phyloP scores from a whole-genome alignment of 1,139 yeast genomes.

The Ashbya aceris region DNA sequence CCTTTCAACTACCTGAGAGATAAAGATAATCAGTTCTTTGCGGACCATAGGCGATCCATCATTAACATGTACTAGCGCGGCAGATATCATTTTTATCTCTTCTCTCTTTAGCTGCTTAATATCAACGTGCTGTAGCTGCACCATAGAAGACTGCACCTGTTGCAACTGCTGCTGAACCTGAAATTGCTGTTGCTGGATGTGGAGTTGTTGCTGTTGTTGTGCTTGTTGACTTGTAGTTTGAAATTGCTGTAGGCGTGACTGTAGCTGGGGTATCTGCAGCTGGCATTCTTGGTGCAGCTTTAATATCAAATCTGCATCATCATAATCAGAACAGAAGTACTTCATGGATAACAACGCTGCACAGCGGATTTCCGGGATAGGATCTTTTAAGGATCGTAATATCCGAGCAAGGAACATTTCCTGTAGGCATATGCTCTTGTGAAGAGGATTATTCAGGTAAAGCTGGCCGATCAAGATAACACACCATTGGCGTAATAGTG shows the following conservation, averaged over 20 bases:
- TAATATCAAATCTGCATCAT: slow-evolving; percentile 29
- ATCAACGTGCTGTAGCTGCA: slow-evolving; percentile 25
- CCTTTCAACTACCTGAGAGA: slow-evolving; percentile 63
- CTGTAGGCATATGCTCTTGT: slow-evolving; percentile 61
- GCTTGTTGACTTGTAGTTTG: slow-evolving; percentile 18
- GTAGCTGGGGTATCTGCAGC: slow-evolving; percentile 27
- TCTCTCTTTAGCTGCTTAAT: slow-evolving; percentile 32
- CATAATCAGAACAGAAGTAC: slow-evolving; percentile 50
- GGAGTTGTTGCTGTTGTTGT: slow-evolving; percentile 15
- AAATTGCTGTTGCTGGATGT: slow-evolving; percentile 17
- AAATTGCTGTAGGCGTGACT: slow-evolving; percentile 25
- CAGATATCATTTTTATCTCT: slow-evolving; percentile 37
- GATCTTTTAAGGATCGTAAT: slow-evolving; percentile 59
- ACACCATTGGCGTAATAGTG: slow-evolving; percentile 88
- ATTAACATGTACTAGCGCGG: slow-evolving; percentile 44
- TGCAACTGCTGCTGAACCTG: slow-evolving; percentile 28
- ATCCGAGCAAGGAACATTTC: slow-evolving; percentile 56
- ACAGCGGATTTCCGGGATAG: slow-evolving; percentile 91
- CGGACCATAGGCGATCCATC: slow-evolving; percentile 90
- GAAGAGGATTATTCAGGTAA: slow-evolving; percentile 66
- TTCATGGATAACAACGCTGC: slow-evolving; percentile 72
- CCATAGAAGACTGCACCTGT: slow-evolving; percentile 23
- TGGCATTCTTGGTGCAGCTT: slow-evolving; percentile 27
- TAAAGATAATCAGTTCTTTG: slow-evolving; percentile 70
- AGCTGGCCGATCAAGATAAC: slow-evolving; percentile 68